These are phyloP conservation scores for Casaregolazyma suthepensis DNA, from an alignment of 1,139 yeast species.

Conservation along the genomic window DNA sequence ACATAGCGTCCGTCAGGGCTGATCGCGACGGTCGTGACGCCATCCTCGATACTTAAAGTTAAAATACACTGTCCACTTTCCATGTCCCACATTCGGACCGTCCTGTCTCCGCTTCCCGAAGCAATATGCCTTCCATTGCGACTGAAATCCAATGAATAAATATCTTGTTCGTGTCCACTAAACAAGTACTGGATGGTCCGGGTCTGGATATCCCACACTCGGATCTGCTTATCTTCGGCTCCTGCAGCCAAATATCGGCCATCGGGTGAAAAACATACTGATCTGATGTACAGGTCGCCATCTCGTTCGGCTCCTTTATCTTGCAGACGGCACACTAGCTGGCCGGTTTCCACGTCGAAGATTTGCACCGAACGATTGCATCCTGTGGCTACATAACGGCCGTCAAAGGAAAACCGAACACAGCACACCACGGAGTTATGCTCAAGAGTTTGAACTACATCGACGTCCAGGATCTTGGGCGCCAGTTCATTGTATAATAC, in stretches of 20 bases:
- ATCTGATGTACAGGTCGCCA: constrained; percentile 84
- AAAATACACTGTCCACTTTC: constrained; percentile 85
- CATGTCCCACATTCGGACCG: constrained; percentile 96
- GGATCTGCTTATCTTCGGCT: constrained; percentile 92
- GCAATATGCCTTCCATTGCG: constrained; percentile 93
- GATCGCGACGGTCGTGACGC: constrained; percentile 96
- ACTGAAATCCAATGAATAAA: constrained; percentile 91
- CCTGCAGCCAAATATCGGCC: constrained; percentile 96
- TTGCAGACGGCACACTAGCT: constrained; percentile 74
- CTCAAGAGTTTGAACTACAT: constrained; percentile 80
- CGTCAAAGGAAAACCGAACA: constrained; percentile 88
- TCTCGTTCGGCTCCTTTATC: constrained; percentile 58
- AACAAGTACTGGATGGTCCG: constrained; percentile 82
- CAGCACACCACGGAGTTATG: constrained; percentile 96
- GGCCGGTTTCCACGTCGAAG: constrained; percentile 88
- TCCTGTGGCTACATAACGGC: constrained; percentile 92
- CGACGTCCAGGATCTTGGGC: constrained; percentile 70
- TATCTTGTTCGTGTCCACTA: constrained; percentile 96
- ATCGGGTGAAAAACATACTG: constrained; percentile 95
- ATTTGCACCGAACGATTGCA: constrained; percentile 96
- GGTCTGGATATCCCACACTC: constrained; percentile 93
- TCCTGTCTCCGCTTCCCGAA: constrained; percentile 94
- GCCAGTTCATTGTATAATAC: constrained; percentile 88
- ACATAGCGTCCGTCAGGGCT: constrained; percentile 92
- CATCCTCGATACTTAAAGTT: constrained; percentile 90